Evolutionary conservation across 108 stramenopile genomes (phyloP).

Genomic region (Ochromonas danica): DNA sequence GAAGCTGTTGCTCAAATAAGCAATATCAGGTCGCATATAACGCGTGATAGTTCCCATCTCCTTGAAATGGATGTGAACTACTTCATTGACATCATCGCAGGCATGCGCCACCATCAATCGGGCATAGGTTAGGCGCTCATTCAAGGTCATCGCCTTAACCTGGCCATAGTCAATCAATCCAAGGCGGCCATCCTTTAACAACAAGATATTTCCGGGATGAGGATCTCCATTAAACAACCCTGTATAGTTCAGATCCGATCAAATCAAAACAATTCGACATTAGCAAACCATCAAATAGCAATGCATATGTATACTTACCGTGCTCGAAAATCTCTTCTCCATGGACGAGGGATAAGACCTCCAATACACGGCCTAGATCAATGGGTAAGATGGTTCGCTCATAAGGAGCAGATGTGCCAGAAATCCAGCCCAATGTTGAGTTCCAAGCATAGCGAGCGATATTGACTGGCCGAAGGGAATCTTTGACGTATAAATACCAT

Average conservation of each 20-base stretch:
- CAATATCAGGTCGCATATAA: background rate
- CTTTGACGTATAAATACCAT: conserved; percentile 1
- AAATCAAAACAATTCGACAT: background rate
- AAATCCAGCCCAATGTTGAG: background rate
- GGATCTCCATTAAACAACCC: conserved; percentile 58
- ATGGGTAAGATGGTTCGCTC: conserved; percentile 4
- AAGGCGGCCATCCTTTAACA: conserved; percentile 29
- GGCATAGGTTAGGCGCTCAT: conserved; percentile 20
- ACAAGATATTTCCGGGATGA: conserved; percentile 48
- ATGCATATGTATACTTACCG: too few species aligned
- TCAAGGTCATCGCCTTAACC: conserved; percentile 35
- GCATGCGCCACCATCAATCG: conserved; percentile 17
- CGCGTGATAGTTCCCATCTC: conserved; percentile 24
- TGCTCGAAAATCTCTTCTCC: conserved; percentile 48
- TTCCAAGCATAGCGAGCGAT: background rate
- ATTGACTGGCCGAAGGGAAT: background rate
- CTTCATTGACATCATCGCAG: background rate
- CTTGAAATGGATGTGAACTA: background rate
- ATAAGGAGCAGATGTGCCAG: background rate
- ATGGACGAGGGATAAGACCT: conserved; percentile 39
- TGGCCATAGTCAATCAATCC: conserved; percentile 46
- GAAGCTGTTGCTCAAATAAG: background rate
- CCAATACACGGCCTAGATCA: conserved; percentile 20
- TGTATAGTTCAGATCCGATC: too few species aligned
- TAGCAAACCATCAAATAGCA: conserved; percentile 28